Evolutionary conservation across 1,284 basidiomycete species (phyloP), one percentile per base, ranked within the genome.

Genomic region (Mycena sp.): DNA sequence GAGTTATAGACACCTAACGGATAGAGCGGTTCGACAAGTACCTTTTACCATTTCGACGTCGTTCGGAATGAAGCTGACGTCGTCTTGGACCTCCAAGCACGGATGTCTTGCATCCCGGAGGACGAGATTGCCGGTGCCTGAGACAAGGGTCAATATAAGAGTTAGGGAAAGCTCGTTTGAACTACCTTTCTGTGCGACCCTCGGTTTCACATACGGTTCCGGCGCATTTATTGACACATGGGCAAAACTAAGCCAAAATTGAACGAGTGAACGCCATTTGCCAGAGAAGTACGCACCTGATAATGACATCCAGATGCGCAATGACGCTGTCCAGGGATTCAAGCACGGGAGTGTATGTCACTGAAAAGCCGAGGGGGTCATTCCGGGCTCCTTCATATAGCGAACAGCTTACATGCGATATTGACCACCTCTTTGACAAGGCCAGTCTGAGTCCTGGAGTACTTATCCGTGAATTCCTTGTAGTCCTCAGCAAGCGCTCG

Each of bases 31-130:
- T 10, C 73, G 29, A 44, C 7, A 26, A 21, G 23, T 69, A 87
- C 91, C 88, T 76, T 93, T 92, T 63, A 92, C 86, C 91, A 97
- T 93, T 73, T 94, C 88, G 29, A 95, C 87, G 73, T 99, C 95
- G 74, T 99, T 99, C 0, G 97, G 86, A 64, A 99, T 99, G 75
- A 99, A 99, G 71, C 85, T 91, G 55, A 99, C 84, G 48, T 97
- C 97, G 58, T 99, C 96, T 76, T 98, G 96, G 4, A 97, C 93
- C 76, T 99, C 98, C 10, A 99, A 83, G 70, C 97, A 99, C 6
- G 98, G 97, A 79, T 99, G 98, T 29, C 98, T 85, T 14, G 95
- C 94, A 45, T 94, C 93, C 63, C 83, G 86, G 23, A 98, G 81
- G 41, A 93, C 75, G 12, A 98, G 81, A 71, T 88, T 88, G 1